Conservation (phyloP, 441 rosid genomes). For the Dalechampia spathulata region DNA sequence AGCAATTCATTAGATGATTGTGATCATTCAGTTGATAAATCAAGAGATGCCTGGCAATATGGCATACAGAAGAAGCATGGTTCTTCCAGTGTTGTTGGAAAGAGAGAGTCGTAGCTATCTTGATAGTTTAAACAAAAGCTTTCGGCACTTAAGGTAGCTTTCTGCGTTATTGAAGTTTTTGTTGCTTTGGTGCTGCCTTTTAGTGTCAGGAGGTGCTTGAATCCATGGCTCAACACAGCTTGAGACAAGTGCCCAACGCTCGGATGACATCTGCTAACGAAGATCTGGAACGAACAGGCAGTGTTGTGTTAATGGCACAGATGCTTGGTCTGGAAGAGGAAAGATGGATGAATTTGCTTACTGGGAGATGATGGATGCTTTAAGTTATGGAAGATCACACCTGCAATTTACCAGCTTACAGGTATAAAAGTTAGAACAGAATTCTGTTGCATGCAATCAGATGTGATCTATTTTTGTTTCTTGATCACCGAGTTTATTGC, state of each 20-base stretch:
- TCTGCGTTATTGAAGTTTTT: not conserved
- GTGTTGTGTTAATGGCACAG: not conserved
- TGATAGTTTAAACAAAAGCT: constrained; percentile 10
- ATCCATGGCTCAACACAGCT: constrained; percentile 7
- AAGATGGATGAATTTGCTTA: constrained; percentile 6
- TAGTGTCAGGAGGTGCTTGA: constrained; percentile 12
- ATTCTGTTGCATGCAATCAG: not conserved
- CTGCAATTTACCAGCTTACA: constrained; percentile 19
- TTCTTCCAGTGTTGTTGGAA: constrained; percentile 41
- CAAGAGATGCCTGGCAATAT: constrained; percentile 76
- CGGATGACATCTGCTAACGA: not conserved
- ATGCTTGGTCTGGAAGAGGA: constrained; percentile 9
- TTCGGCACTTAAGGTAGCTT: constrained; percentile 5
- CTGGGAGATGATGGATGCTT: constrained; percentile 21
- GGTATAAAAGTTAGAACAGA: constrained; percentile 21
- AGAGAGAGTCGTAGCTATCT: constrained; percentile 48
- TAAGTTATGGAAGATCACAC: constrained; percentile 16
- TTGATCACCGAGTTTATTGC: constrained; percentile 2
- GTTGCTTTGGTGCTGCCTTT: constrained; percentile 6
- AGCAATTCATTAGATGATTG: constrained; percentile 56
- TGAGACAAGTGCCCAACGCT: not conserved
- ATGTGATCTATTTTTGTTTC: not conserved
- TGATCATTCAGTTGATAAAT: constrained; percentile 52
- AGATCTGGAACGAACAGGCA: constrained; percentile 8
- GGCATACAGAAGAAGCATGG: constrained; percentile 58